These are phyloP conservation scores for Globisporangium alternatum DNA, from an alignment of 352 stramenopile species.

Conservation along the genomic window DNA sequence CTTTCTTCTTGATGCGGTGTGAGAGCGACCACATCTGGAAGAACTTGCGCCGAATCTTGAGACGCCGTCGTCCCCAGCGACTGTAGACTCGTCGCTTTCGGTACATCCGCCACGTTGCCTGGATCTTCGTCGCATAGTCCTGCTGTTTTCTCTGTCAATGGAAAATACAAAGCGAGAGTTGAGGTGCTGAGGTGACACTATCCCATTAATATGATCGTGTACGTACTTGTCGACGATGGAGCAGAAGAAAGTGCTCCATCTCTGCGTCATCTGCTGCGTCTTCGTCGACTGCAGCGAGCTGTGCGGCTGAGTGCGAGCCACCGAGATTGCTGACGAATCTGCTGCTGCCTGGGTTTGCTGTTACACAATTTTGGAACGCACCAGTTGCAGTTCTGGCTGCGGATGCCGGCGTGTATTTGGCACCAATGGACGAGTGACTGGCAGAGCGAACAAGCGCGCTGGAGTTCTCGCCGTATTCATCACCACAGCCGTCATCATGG, in stretches of 20 bases:
- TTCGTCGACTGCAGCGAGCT: slow-evolving; percentile 16
- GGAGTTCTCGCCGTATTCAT: neutral
- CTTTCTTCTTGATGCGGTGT: slow-evolving; percentile 33
- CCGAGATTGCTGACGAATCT: slow-evolving; percentile 21
- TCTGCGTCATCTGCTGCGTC: slow-evolving; percentile 19
- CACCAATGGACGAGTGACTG: slow-evolving; percentile 6
- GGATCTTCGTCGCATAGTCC: slow-evolving; percentile 34
- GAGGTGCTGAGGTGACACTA: neutral
- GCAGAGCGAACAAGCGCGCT: slow-evolving; percentile 5
- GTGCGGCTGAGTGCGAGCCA: neutral
- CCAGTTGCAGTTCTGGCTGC: neutral
- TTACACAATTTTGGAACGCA: neutral
- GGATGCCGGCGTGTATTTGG: neutral
- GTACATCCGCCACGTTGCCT: slow-evolving; percentile 60
- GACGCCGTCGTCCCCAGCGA: slow-evolving; percentile 40
- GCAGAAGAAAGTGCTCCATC: slow-evolving; percentile 29
- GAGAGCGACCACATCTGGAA: slow-evolving; percentile 55
- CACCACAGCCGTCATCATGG: neutral
- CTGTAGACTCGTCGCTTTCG: slow-evolving; percentile 32
- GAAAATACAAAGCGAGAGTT: neutral
- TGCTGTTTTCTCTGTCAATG: slow-evolving; percentile 22
- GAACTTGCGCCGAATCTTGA: slow-evolving; percentile 23
- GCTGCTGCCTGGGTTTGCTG: neutral
- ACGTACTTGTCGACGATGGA: slow-evolving; percentile 28
- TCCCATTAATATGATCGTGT: slow-evolving; percentile 10